phyloP scores from a whole-genome alignment of 2,329 filamentous ascomycete species.

The Domatiomyces catenatus region DNA sequence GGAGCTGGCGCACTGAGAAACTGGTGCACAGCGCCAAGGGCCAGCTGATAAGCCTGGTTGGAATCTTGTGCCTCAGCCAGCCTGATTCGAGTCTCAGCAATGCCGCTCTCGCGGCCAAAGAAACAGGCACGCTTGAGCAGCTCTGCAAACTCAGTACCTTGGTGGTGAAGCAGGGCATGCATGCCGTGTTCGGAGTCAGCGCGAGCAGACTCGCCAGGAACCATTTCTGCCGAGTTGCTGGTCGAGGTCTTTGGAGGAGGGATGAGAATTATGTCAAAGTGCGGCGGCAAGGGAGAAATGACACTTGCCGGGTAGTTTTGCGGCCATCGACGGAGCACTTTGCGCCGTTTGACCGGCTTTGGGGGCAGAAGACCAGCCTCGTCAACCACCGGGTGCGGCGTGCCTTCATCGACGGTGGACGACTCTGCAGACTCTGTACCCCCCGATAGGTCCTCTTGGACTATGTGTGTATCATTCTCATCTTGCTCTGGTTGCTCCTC shows the following conservation, averaged over 20 bases:
- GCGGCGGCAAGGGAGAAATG: constrained; percentile 8
- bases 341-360: constrained; percentile 7
- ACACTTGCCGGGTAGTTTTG: constrained; percentile 9
- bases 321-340: constrained; percentile 15
- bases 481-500: too few relatives aligned
- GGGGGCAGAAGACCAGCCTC: neutral
- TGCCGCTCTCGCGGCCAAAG: constrained; percentile 26
- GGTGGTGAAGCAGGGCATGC: constrained; percentile 21
- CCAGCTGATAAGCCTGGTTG: neutral
- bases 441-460: neutral
- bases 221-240: constrained; percentile 15
- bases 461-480: neutral
- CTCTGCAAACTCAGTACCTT: constrained; percentile 28
- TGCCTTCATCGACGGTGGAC: neutral
- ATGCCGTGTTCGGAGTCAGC: constrained; percentile 18
- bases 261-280: constrained; percentile 10
- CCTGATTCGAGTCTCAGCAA: constrained; percentile 24
- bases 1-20: neutral
- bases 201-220: constrained; percentile 25
- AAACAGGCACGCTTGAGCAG: constrained; percentile 30
- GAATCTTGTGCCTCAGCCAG: constrained; percentile 3
- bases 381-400: neutral
- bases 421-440: neutral
- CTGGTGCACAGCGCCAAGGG: neutral
- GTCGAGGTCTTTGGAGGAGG: neutral